Percentiles rank a stretch among this genome's conserved stretches.
Conservation (phyloP, 805 yeast species). For the Candida argentea region DNA sequence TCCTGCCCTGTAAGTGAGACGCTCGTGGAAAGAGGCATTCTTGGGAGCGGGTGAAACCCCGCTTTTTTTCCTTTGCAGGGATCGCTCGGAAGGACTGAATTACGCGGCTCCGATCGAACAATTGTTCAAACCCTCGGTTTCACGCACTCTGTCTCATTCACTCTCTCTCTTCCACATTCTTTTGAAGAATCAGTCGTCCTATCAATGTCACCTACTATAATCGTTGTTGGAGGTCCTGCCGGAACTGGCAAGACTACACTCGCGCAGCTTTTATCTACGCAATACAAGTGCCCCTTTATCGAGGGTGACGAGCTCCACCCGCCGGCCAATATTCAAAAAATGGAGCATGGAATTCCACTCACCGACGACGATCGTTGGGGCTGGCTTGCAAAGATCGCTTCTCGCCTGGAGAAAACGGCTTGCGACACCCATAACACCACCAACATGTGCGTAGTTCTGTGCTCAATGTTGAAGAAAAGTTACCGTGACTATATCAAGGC, state of each 20-base stretch:
- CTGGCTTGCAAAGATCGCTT: conserved; percentile 58
- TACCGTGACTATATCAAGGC: conserved; percentile 60
- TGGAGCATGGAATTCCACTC: conserved; percentile 73
- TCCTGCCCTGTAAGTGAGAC: too few species aligned
- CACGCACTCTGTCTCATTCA: too few species aligned
- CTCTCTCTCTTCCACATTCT: too few species aligned
- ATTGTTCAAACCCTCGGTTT: too few species aligned
- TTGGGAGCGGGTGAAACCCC: too few species aligned
- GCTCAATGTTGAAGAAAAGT: conserved; percentile 71
- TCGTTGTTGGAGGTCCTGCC: conserved; percentile 88
- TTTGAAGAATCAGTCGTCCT: too few species aligned
- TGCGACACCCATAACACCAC: conserved; percentile 9
- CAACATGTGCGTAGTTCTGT: conserved; percentile 49
- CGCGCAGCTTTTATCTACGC: conserved; percentile 40
- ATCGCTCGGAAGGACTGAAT: too few species aligned
- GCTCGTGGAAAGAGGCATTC: too few species aligned
- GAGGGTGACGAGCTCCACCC: conserved; percentile 89
- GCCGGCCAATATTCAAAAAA: conserved; percentile 59
- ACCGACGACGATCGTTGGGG: conserved; percentile 89
- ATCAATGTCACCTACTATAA: conserved; percentile 20
- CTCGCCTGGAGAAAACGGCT: conserved; percentile 27
- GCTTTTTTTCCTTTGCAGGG: too few species aligned
- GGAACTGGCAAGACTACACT: conserved; percentile 92
- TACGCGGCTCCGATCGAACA: too few species aligned
- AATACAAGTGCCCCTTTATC: conserved; percentile 44